Percentiles rank a stretch among this genome's conserved stretches.
Evolutionary conservation across 805 yeast species (phyloP).

Genomic region (Starmerella bombi): DNA sequence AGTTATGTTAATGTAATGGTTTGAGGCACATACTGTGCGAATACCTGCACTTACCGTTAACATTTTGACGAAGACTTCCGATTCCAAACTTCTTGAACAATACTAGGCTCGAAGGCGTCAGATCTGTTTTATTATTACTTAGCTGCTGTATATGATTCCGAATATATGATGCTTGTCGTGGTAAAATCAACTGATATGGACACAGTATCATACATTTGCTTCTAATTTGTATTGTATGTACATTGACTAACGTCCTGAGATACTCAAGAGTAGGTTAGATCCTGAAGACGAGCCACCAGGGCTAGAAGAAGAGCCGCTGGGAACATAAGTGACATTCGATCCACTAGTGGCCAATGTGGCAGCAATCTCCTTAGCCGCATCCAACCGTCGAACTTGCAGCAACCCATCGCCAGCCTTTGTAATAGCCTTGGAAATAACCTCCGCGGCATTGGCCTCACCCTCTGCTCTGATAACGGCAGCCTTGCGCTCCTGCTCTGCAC

Average conservation of each 20-base stretch:
- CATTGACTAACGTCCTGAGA: neutral
- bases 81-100: too few species aligned
- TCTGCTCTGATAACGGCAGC: constrained; percentile 94
- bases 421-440: constrained; percentile 80
- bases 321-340: constrained; percentile 79
- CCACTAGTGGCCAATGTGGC: constrained; percentile 60
- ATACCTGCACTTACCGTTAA: too few species aligned
- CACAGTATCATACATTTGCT: too few species aligned
- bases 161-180: too few species aligned
- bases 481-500: constrained; percentile 94
- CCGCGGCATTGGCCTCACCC: constrained; percentile 99
- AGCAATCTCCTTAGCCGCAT: constrained; percentile 94
- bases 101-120: too few species aligned
- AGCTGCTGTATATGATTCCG: too few species aligned
- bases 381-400: constrained; percentile 83
- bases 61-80: too few species aligned
- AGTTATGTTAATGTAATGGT: too few species aligned
- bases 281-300: neutral
- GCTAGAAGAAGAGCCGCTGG: constrained; percentile 30
- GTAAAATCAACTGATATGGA: too few species aligned
- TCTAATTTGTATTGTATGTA: too few species aligned
- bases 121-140: too few species aligned
- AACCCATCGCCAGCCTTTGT: constrained; percentile 93
- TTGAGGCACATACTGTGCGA: too few species aligned
- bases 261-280: neutral